Conservation (phyloP, 345 rosid species). For the Eutrema heterophyllum region DNA sequence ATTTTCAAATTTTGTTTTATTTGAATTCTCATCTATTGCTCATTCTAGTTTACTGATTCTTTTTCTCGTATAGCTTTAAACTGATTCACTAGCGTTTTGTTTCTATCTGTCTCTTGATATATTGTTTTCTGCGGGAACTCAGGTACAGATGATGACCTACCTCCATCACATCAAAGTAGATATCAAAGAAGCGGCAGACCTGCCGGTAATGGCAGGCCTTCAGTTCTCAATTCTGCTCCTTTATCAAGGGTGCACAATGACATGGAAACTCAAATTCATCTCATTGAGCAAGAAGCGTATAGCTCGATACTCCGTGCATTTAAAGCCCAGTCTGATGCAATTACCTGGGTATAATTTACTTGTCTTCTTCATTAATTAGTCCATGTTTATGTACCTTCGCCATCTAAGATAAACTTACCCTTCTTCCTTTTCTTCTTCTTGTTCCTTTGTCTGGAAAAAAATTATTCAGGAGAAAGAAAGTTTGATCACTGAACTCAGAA, state of each 20-base stretch:
- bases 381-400: constrained; percentile 5
- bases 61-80: not conserved
- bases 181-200: constrained; percentile 69
- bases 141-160: constrained; percentile 99
- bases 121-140: constrained; percentile 26
- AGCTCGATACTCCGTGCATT: constrained; percentile 85
- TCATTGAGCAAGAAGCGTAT: constrained; percentile 92
- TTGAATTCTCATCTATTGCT: not conserved
- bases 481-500: constrained; percentile 91
- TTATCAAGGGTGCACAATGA: constrained; percentile 67
- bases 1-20: not conserved
- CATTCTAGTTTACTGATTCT: not conserved
- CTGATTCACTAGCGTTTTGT: not conserved
- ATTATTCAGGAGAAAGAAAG: constrained; percentile 81
- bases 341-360: constrained; percentile 74
- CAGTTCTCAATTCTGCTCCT: constrained; percentile 49
- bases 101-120: constrained; percentile 2
- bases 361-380: not conserved
- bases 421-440: not conserved
- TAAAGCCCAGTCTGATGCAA: constrained; percentile 96
- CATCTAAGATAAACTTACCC: not conserved
- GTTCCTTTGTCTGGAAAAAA: not conserved
- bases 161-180: constrained; percentile 89
- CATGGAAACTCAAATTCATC: constrained; percentile 91
- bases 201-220: constrained; percentile 85